Evolutionary conservation across 768 basidiomycete genomes (phyloP).

Genomic region (Suillus lakei): DNA sequence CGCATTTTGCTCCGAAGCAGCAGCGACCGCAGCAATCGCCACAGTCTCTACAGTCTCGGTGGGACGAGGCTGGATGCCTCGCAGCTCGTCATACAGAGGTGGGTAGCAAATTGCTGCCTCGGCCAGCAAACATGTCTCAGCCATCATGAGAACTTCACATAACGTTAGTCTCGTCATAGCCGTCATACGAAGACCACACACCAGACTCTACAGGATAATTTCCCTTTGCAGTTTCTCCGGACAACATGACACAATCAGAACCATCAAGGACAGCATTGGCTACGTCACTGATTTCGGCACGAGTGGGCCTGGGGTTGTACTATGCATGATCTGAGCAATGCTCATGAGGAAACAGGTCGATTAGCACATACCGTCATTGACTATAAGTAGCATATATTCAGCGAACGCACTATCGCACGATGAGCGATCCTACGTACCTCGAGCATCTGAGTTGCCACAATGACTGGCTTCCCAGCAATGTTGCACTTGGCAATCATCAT

Average conservation of each 20-base stretch:
- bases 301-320: conserved; percentile 98
- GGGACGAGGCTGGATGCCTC: conserved; percentile 78
- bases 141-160: conserved; percentile 93
- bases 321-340: conserved; percentile 34
- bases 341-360: conserved; percentile 7
- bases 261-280: conserved; percentile 99
- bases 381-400: conserved; percentile 39
- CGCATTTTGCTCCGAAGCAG: conserved; percentile 93
- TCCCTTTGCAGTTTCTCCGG: conserved; percentile 99
- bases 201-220: conserved; percentile 95
- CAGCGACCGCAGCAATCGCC: conserved; percentile 94
- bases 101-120: conserved; percentile 96
- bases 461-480: conserved; percentile 96
- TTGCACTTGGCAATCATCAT: conserved; percentile 99
- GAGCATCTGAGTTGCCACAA: conserved; percentile 99
- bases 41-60: conserved; percentile 96
- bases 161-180: conserved; percentile 12
- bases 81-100: conserved; percentile 90
- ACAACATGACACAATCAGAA: conserved; percentile 99
- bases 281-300: conserved; percentile 98
- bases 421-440: conserved; percentile 57
- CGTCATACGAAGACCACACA: conserved; percentile 37
- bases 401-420: neutral
- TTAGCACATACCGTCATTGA: conserved; percentile 82
- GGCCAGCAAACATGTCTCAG: conserved; percentile 96